These are phyloP conservation scores for Physcomitrellopsis africana DNA, from an alignment of 225 moss, liverwort and hornwort genomes.

Conservation along the genomic window DNA sequence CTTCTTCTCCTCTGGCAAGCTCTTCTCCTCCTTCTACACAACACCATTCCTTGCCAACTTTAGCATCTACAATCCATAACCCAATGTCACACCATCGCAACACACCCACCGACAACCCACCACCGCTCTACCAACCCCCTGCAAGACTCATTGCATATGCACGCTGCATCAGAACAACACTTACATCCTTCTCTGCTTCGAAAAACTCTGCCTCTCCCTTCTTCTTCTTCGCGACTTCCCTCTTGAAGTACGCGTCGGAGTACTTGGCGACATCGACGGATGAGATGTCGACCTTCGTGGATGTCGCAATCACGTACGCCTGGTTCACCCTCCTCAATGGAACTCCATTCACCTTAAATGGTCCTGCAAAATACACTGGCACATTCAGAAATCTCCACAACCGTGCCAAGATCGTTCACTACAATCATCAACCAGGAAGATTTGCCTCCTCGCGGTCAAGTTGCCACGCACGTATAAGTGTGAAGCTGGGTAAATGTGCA, in stretches of 20 bases:
- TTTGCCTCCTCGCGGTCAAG: too few relatives aligned
- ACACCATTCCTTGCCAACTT: not conserved
- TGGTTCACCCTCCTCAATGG: constrained; percentile 64
- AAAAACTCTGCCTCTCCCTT: constrained; percentile 67
- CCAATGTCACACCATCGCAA: not conserved
- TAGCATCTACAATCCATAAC: not conserved
- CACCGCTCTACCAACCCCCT: too few relatives aligned
- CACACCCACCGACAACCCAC: too few relatives aligned
- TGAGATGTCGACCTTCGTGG: constrained; percentile 58
- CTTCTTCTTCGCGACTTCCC: constrained; percentile 60
- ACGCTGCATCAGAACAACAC: not conserved
- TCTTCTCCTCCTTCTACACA: constrained; percentile 48
- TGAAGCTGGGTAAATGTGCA: too few relatives aligned
- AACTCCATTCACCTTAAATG: constrained; percentile 67
- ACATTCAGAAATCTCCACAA: too few relatives aligned
- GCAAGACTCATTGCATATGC: not conserved
- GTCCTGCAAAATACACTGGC: constrained; percentile 31
- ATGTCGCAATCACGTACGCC: constrained; percentile 71
- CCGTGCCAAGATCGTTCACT: too few relatives aligned
- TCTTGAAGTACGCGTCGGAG: constrained; percentile 53
- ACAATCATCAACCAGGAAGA: too few relatives aligned
- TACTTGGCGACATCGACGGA: constrained; percentile 50
- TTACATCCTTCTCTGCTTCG: constrained; percentile 65
- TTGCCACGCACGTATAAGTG: too few relatives aligned
- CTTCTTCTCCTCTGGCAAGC: constrained; percentile 53